A percentile compares a stretch with the other conserved stretches of the same genome.
Conservation (phyloP, 352 stramenopile genomes). For the Pseudoperonospora humuli region DNA sequence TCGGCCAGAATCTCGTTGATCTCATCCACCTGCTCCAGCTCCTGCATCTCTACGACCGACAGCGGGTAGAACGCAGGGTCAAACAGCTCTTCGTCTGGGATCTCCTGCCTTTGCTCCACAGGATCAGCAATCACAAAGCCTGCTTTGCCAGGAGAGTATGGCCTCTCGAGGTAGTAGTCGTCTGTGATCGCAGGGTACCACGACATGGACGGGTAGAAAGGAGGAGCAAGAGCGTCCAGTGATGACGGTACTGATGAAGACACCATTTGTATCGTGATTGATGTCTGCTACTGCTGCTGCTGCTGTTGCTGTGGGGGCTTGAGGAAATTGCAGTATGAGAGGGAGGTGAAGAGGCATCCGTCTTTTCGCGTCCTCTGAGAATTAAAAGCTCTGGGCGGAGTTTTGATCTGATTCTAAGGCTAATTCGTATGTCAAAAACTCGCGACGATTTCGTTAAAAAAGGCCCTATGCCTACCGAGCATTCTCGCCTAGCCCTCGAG, state of each 20-base stretch:
- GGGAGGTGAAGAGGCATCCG: constrained; percentile 8
- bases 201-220: constrained; percentile 51
- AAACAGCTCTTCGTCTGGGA: constrained; percentile 76
- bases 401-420: constrained; percentile 4
- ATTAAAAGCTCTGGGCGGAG: not conserved
- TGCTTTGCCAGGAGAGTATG: constrained; percentile 44
- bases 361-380: no score
- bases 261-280: no score
- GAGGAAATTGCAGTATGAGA: constrained; percentile 24
- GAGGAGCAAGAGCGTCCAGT: constrained; percentile 44
- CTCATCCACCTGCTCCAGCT: constrained; percentile 74
- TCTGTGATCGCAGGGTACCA: constrained; percentile 55
- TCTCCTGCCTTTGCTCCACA: constrained; percentile 39
- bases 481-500: constrained; percentile 9
- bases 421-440: not conserved
- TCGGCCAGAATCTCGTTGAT: constrained; percentile 74
- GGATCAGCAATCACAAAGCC: constrained; percentile 61
- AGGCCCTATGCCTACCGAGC: constrained; percentile 2
- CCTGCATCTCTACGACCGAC: constrained; percentile 42
- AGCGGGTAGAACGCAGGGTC: constrained; percentile 58
- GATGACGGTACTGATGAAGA: constrained; percentile 30
- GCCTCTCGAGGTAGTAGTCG: constrained; percentile 55
- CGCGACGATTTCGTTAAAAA: not conserved
- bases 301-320: not conserved
- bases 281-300: no score